Base-by-base conservation (phyloP, 305 asterid genomes). In the Plantago rigida region DNA sequence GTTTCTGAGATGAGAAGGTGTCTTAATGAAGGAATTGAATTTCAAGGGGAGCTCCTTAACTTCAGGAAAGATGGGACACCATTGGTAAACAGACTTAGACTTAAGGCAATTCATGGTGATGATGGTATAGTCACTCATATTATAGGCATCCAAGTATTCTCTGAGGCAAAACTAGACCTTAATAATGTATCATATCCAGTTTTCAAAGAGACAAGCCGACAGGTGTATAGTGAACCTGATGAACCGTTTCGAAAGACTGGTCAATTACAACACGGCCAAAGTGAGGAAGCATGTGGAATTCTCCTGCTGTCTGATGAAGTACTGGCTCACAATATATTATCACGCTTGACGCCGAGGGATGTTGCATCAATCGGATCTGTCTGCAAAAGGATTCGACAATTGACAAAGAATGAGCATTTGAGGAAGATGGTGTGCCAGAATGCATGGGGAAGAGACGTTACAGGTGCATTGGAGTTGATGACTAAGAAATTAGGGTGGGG, bases 301-400 rank as follows among this genome's bases (percentile, higher is more conserved):
- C 96, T 87, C 74, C 94, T 80, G 66, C 89, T 90, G 13, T 79
- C 97, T 8, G 97, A 90, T 69, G 97, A 90, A 73, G 97, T 90
- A 42, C 76, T 90, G 34, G 96, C 97, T 48, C 96, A 90, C 41
- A 87, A 90, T 64, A 87, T 90, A 66, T 71, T 90, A 58, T 83
- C 94, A 6, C 94, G 95, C 9, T 70, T 90, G 73, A 81, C 89
- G 0, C 97, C 97, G 36, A 75, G 97, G 75, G 97, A 90, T 64
- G 95, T 90, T 56, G 97, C 97, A 26, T 90, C 96, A 22, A 78
- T 87, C 44, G 96, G 97, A 48, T 90, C 97, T 48, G 97, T 87
- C 66, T 90, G 96, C 65, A 78, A 82, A 67, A 78, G 97, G 80
- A 87, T 90, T 54, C 82, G 96, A 2, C 86, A 71, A 42, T 63